Percentiles rank a stretch among this genome's conserved stretches.
phyloP scores from a whole-genome alignment of 2,329 filamentous ascomycete species.

The Talaromyces sp. region DNA sequence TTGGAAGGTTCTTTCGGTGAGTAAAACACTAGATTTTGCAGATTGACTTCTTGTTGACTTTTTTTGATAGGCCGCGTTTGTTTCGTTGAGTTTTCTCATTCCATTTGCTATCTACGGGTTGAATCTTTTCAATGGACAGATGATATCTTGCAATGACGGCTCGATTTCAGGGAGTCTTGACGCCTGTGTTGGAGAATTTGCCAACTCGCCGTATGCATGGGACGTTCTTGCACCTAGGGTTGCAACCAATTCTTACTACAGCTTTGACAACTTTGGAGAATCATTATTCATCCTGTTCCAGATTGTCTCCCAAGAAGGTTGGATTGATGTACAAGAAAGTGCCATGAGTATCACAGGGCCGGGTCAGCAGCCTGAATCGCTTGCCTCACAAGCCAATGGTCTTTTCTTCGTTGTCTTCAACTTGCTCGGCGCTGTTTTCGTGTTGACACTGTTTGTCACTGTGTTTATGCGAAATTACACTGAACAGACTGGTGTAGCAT shows the following conservation, averaged over 20 bases:
- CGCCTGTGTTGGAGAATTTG: conserved; percentile 80
- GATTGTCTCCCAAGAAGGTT: conserved; percentile 97
- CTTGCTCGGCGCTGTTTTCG: conserved; percentile 89
- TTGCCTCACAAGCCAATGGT: conserved; percentile 73
- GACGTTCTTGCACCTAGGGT: conserved; percentile 74
- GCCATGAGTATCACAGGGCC: conserved; percentile 74
- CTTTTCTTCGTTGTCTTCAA: conserved; percentile 97
- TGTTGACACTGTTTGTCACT: conserved; percentile 94
- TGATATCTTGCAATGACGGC: conserved; percentile 74
- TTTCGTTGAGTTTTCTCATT: conserved; percentile 88
- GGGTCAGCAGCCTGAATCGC: conserved; percentile 65
- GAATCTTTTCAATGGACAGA: conserved; percentile 81
- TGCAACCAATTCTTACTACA: conserved; percentile 75
- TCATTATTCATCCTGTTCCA: conserved; percentile 96
- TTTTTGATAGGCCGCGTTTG: conserved; percentile 64
- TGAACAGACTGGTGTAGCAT: conserved; percentile 95
- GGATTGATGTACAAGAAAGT: conserved; percentile 86
- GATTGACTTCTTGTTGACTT: conserved; percentile 1
- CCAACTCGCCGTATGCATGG: conserved; percentile 75
- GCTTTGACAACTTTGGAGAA: conserved; percentile 91
- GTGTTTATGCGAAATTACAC: conserved; percentile 99
- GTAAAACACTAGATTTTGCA: conserved; percentile 23
- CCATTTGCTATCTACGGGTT: conserved; percentile 95
- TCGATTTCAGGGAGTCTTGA: conserved; percentile 49
- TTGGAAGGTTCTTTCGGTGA: conserved; percentile 83